These are phyloP conservation scores for Musa acuminata DNA, from an alignment of 176 grass and related monocot species.

Conservation along the genomic window DNA sequence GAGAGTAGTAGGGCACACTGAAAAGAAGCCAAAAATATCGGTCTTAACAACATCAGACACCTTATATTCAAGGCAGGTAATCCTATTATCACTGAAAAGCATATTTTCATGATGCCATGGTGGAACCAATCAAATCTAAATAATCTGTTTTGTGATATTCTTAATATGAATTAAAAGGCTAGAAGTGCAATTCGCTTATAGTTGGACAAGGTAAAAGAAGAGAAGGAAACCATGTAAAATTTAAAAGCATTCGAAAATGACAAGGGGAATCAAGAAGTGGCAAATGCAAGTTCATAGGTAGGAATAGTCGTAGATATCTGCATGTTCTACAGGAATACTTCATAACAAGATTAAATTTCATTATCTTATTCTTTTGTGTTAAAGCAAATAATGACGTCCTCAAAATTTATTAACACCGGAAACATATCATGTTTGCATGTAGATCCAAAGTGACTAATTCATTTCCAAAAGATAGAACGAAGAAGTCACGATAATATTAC, in stretches of 20 bases:
- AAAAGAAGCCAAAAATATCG: conserved; percentile 15
- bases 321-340: too few relatives aligned
- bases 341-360: too few relatives aligned
- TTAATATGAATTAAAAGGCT: background rate
- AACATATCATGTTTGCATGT: background rate
- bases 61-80: conserved; percentile 4
- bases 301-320: too few relatives aligned
- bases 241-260: too few relatives aligned
- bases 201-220: background rate
- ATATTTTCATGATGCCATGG: background rate
- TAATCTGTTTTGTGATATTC: background rate
- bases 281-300: too few relatives aligned
- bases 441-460: background rate
- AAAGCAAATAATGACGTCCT: too few relatives aligned
- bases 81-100: background rate
- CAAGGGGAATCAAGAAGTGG: too few relatives aligned
- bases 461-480: background rate
- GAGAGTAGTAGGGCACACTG: conserved; percentile 96
- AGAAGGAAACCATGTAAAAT: too few relatives aligned
- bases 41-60: too few relatives aligned
- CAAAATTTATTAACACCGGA: too few relatives aligned
- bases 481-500: conserved; percentile 30
- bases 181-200: background rate
- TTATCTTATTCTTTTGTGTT: too few relatives aligned
- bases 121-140: too few relatives aligned